Evolutionary conservation across 2,329 filamentous ascomycete genomes (phyloP).

Genomic region (Fusarium guadeloupense): DNA sequence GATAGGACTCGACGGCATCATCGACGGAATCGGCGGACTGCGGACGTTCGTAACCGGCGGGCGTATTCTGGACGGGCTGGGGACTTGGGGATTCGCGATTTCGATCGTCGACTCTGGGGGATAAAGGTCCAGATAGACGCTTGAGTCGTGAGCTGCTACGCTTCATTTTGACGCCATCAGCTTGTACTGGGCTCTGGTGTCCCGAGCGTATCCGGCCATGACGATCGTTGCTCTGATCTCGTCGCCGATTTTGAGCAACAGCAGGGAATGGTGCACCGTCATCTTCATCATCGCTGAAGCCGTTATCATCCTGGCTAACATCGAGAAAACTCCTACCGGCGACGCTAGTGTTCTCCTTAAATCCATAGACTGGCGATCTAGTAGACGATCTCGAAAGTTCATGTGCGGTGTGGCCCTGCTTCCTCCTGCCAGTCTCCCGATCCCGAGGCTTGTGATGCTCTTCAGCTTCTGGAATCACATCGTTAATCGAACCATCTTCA

Average conservation of each 20-base stretch:
- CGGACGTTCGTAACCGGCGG: conserved; percentile 74
- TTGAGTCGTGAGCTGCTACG: conserved; percentile 68
- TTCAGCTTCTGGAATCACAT: conserved; percentile 56
- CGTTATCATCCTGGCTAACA: conserved; percentile 47
- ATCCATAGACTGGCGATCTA: conserved; percentile 31
- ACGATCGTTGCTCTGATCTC: conserved; percentile 59
- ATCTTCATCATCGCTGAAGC: conserved; percentile 53
- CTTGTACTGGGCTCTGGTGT: conserved; percentile 58
- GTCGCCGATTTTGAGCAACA: conserved; percentile 67
- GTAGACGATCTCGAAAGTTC: conserved; percentile 24
- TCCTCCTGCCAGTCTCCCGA: conserved; percentile 33
- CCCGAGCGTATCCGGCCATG: conserved; percentile 57
- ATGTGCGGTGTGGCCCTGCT: conserved; percentile 22
- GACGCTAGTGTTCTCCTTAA: conserved; percentile 37
- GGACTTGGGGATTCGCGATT: conserved; percentile 39
- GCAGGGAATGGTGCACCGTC: conserved; percentile 77
- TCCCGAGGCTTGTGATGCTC: conserved; percentile 45
- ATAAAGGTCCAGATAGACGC: conserved; percentile 62
- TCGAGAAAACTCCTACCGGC: conserved; percentile 38
- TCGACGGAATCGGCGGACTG: conserved; percentile 87
- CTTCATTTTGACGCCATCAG: conserved; percentile 58
- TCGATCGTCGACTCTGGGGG: conserved; percentile 53
- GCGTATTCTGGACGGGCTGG: conserved; percentile 44
- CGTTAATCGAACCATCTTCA: conserved; percentile 51
- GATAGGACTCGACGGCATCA: conserved; percentile 84